phyloP scores from a whole-genome alignment of 345 rosid genomes.

The Crucihimalaya himalaica region DNA sequence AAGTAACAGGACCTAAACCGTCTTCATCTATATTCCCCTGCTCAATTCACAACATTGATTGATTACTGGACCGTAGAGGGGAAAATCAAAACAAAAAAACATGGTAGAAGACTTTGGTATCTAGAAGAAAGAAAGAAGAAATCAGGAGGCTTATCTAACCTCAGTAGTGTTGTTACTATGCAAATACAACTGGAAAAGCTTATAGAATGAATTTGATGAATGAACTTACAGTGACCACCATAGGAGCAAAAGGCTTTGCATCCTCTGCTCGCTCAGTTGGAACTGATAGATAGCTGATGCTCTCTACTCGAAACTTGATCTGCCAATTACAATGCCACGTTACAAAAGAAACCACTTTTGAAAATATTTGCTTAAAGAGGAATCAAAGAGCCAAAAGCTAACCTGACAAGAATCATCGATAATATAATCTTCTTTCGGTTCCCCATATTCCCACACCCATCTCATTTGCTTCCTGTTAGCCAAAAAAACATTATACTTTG shows the following conservation, averaged over 20 bases:
- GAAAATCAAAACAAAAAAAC: not conserved
- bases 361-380: not conserved
- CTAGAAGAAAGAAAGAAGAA: not conserved
- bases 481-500: not conserved
- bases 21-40: constrained; percentile 76
- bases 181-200: not conserved
- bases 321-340: constrained; percentile 43
- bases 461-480: constrained; percentile 55
- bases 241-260: constrained; percentile 83
- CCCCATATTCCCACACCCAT: constrained; percentile 73
- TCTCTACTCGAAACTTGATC: constrained; percentile 71
- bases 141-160: not conserved
- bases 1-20: constrained; percentile 80
- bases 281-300: constrained; percentile 59
- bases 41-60: constrained; percentile 29
- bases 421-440: constrained; percentile 26
- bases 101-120: not conserved
- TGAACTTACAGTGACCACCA: constrained; percentile 77
- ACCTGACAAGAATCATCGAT: constrained; percentile 74
- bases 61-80: not conserved
- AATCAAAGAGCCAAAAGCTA: constrained; percentile 1
- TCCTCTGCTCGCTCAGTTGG: constrained; percentile 63
- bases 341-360: not conserved
- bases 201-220: not conserved
- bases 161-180: not conserved